These are phyloP conservation scores for Monosporascus ibericus DNA, from an alignment of 2,329 filamentous ascomycete genomes.

Conservation along the genomic window DNA sequence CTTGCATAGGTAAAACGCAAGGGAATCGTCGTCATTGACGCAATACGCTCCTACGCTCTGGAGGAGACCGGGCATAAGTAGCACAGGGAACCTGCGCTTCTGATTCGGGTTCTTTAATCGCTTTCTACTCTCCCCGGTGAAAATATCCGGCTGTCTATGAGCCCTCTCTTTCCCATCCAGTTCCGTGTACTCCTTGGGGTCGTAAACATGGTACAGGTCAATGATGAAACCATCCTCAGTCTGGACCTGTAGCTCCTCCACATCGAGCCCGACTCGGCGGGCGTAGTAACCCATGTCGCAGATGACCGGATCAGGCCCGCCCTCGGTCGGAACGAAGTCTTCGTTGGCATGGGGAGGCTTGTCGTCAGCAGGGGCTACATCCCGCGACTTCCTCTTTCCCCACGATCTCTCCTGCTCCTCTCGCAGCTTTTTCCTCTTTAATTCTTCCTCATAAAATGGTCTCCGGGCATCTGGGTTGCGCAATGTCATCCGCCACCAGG, in stretches of 20 bases:
- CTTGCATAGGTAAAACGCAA: constrained; percentile 90
- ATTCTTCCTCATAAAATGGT: constrained; percentile 70
- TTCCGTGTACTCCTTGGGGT: constrained; percentile 66
- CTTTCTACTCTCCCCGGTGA: constrained; percentile 38
- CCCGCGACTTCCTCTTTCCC: constrained; percentile 38
- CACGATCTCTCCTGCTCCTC: constrained; percentile 56
- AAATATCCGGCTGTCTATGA: constrained; percentile 56
- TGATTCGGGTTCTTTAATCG: constrained; percentile 30
- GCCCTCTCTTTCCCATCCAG: constrained; percentile 41
- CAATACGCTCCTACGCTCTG: constrained; percentile 88
- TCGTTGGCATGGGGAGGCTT: constrained; percentile 36
- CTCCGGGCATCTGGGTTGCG: constrained; percentile 54
- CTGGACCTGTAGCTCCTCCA: constrained; percentile 77
- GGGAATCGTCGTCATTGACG: constrained; percentile 79
- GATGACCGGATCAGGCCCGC: constrained; percentile 70
- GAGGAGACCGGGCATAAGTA: constrained; percentile 82
- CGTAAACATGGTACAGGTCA: constrained; percentile 81
- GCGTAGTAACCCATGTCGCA: constrained; percentile 85
- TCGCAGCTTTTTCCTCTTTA: constrained; percentile 48
- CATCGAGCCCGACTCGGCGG: constrained; percentile 76
- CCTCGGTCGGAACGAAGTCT: constrained; percentile 69
- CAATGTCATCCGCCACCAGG: constrained; percentile 50
- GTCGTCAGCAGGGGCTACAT: constrained; percentile 33
- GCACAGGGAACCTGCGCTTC: constrained; percentile 68
- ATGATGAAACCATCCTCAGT: constrained; percentile 94